A percentile compares a stretch with the other conserved stretches of the same genome.
phyloP scores from a whole-genome alignment of 768 basidiomycete species.

The Russula earlei region DNA sequence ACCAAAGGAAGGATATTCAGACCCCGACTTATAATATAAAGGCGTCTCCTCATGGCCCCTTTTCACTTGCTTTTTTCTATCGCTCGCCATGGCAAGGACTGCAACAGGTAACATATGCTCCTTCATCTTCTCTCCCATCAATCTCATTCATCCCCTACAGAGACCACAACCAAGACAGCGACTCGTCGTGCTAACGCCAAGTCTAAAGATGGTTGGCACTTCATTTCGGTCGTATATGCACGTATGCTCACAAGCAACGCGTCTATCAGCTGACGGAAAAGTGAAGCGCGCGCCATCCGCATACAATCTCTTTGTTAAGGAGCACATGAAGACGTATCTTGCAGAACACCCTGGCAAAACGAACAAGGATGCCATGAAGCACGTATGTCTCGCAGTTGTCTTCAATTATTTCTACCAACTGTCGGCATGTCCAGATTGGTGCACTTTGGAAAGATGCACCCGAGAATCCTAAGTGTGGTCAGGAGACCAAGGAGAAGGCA shows the following conservation, averaged over 20 bases:
- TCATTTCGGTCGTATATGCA: slow-evolving; percentile 23
- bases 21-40: slow-evolving; percentile 19
- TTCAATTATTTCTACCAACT: neutral
- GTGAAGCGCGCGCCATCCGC: slow-evolving; percentile 49
- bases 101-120: slow-evolving; percentile 33
- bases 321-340: slow-evolving; percentile 49
- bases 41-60: neutral
- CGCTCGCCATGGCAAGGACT: slow-evolving; percentile 40
- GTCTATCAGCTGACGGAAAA: slow-evolving; percentile 25
- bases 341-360: slow-evolving; percentile 39
- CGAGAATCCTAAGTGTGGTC: slow-evolving; percentile 56
- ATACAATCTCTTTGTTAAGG: slow-evolving; percentile 49
- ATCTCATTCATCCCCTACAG: slow-evolving; percentile 24
- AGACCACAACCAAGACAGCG: slow-evolving; percentile 46
- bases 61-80: neutral
- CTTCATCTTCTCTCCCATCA: neutral
- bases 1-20: slow-evolving; percentile 19
- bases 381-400: slow-evolving; percentile 23
- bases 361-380: slow-evolving; percentile 47
- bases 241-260: slow-evolving; percentile 1
- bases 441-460: slow-evolving; percentile 47
- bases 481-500: slow-evolving; percentile 39
- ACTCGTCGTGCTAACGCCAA: slow-evolving; percentile 43
- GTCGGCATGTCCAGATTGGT: slow-evolving; percentile 36
- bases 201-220: slow-evolving; percentile 26